Conservation (phyloP, 345 rosid genomes). For the Chamaenerion angustifolium region DNA sequence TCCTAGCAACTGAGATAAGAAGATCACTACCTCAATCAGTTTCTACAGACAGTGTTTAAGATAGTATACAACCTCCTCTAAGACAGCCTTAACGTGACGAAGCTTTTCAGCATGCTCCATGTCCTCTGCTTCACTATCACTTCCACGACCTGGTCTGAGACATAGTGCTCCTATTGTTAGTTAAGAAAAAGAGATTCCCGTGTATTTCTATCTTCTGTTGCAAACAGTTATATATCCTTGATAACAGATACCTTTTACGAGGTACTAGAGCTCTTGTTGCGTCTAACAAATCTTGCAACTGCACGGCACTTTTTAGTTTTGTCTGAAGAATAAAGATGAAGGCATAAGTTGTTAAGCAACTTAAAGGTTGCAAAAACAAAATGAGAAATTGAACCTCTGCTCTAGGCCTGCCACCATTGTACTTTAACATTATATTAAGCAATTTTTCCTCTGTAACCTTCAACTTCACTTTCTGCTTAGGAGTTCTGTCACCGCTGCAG, state of each 20-base stretch:
- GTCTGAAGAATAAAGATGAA: conserved; percentile 38
- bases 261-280: conserved; percentile 95
- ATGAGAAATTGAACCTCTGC: conserved; percentile 35
- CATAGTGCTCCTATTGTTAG: not conserved
- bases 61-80: conserved; percentile 65
- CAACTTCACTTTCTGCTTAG: conserved; percentile 97
- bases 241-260: conserved; percentile 53
- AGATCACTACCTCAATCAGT: not conserved
- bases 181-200: not conserved
- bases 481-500: conserved; percentile 96
- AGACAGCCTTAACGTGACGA: conserved; percentile 98
- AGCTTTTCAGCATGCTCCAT: conserved; percentile 98
- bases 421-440: conserved; percentile 83
- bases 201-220: not conserved
- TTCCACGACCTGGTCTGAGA: conserved; percentile 71
- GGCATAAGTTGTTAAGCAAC: not conserved
- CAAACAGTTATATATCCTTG: not conserved
- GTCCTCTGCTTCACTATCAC: conserved; percentile 99
- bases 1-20: not conserved
- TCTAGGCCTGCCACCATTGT: conserved; percentile 94
- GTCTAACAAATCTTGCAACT: conserved; percentile 96
- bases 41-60: not conserved
- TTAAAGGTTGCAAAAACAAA: conserved; percentile 3
- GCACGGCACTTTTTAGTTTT: conserved; percentile 92
- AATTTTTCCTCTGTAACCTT: conserved; percentile 95